phyloP scores from a whole-genome alignment of 169 alveolate species.

The Plasmodium billcollinsi region DNA sequence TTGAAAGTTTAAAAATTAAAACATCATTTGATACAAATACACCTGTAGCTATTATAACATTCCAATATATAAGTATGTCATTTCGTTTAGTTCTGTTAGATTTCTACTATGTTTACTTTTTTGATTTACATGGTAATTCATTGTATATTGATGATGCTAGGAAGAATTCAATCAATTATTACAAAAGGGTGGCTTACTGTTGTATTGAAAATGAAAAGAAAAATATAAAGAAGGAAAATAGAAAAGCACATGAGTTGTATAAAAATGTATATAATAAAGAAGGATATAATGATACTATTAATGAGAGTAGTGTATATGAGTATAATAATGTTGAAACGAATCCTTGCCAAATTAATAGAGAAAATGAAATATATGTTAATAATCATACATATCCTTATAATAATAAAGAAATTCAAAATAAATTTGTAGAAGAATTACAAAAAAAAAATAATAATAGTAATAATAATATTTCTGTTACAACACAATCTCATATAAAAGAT shows the following conservation, averaged over 20 bases:
- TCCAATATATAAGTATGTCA: constrained; percentile 67
- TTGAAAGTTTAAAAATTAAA: constrained; percentile 70
- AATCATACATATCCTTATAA: background rate
- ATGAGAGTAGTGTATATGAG: background rate
- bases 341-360: background rate
- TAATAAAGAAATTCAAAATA: background rate
- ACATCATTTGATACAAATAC: constrained; percentile 50
- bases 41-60: constrained; percentile 70
- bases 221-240: background rate
- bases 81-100: constrained; percentile 65
- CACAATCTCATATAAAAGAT: constrained; percentile 8
- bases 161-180: constrained; percentile 51
- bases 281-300: background rate
- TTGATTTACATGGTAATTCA: constrained; percentile 65
- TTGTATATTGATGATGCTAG: constrained; percentile 74
- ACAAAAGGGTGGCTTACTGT: constrained; percentile 76
- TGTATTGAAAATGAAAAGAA: constrained; percentile 59
- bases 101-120: constrained; percentile 68
- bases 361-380: background rate
- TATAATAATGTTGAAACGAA: background rate
- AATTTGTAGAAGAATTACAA: too few relatives aligned
- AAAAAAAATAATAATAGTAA: background rate
- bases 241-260: background rate
- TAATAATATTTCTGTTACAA: background rate
- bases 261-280: background rate